Evolutionary conservation across 2,329 filamentous ascomycete species (phyloP).

Genomic region (Nothomitra cinnamomea): DNA sequence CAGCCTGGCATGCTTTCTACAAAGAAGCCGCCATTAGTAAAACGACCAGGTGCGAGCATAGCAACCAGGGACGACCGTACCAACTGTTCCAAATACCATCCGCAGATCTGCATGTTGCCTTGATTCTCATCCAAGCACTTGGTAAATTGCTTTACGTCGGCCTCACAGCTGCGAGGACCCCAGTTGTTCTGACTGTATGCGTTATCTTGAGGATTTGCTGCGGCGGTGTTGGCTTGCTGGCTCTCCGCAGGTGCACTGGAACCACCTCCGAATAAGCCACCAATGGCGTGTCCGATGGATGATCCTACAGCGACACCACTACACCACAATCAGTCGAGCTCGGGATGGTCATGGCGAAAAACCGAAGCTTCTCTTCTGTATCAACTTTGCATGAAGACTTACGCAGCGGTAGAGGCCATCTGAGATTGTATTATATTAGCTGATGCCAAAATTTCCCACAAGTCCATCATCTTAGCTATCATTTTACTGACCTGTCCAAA

Average conservation of each 20-base stretch:
- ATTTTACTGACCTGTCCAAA: conserved; percentile 41
- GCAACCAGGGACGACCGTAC: conserved; percentile 18
- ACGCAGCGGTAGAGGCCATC: conserved; percentile 97
- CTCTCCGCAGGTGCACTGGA: conserved; percentile 35
- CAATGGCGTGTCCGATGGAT: conserved; percentile 86
- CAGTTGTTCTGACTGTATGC: conserved; percentile 31
- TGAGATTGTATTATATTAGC: conserved; percentile 21
- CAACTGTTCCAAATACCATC: conserved; percentile 96
- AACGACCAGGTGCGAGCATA: background rate
- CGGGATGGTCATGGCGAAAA: background rate
- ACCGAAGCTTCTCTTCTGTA: background rate
- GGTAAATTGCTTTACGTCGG: conserved; percentile 71
- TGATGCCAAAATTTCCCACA: too few relatives aligned
- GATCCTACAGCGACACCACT: conserved; percentile 96
- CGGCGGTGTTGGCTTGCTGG: conserved; percentile 21
- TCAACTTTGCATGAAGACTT: conserved; percentile 30
- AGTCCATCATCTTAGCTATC: background rate
- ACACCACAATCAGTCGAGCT: conserved; percentile 15
- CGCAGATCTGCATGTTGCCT: conserved; percentile 89
- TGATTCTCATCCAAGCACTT: conserved; percentile 92
- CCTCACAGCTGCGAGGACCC: conserved; percentile 53
- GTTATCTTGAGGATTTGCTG: conserved; percentile 18
- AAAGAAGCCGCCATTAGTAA: conserved; percentile 5
- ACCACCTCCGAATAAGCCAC: conserved; percentile 68
- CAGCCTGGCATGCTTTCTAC: conserved; percentile 66